Percentiles rank a stretch among this genome's conserved stretches.
Evolutionary conservation across 176 grass and related monocot genomes (phyloP).

Genomic region (Musa itinerans): DNA sequence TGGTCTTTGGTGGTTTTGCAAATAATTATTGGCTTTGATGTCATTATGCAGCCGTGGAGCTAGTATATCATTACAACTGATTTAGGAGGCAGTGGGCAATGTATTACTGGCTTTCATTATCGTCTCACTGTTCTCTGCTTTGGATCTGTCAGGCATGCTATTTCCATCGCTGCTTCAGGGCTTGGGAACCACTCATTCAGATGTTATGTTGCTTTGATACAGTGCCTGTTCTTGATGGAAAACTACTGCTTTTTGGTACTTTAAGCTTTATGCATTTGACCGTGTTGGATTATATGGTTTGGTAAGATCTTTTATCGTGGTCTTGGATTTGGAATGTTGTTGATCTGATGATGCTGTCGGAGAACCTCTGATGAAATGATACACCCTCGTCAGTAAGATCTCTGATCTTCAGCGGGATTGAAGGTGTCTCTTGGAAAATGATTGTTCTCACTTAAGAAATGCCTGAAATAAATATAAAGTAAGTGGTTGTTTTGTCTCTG

Average conservation of each 20-base stretch:
- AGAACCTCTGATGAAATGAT: not conserved
- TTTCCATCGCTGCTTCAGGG: slow-evolving; percentile 8
- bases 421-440: slow-evolving; percentile 5
- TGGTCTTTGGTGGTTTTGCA: slow-evolving; percentile 7
- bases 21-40: slow-evolving; percentile 16
- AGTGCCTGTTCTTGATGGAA: slow-evolving; percentile 24
- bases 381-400: slow-evolving; percentile 14
- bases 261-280: slow-evolving; percentile 24
- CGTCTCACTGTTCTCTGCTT: slow-evolving; percentile 15
- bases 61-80: slow-evolving; percentile 16
- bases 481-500: slow-evolving; percentile 5
- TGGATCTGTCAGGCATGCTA: slow-evolving; percentile 31
- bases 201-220: slow-evolving; percentile 31
- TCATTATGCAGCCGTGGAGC: slow-evolving; percentile 23
- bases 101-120: slow-evolving; percentile 18
- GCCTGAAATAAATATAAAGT: slow-evolving; percentile 8
- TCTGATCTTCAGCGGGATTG: slow-evolving; percentile 6
- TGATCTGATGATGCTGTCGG: not conserved
- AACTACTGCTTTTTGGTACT: slow-evolving; percentile 30
- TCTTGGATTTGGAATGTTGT: slow-evolving; percentile 11
- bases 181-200: slow-evolving; percentile 25
- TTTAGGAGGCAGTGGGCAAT: slow-evolving; percentile 18
- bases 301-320: not conserved
- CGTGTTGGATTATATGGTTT: slow-evolving; percentile 16
- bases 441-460: slow-evolving; percentile 4